Evolutionary conservation across 2,329 filamentous ascomycete species (phyloP).

Genomic region (Penicillium sp.): DNA sequence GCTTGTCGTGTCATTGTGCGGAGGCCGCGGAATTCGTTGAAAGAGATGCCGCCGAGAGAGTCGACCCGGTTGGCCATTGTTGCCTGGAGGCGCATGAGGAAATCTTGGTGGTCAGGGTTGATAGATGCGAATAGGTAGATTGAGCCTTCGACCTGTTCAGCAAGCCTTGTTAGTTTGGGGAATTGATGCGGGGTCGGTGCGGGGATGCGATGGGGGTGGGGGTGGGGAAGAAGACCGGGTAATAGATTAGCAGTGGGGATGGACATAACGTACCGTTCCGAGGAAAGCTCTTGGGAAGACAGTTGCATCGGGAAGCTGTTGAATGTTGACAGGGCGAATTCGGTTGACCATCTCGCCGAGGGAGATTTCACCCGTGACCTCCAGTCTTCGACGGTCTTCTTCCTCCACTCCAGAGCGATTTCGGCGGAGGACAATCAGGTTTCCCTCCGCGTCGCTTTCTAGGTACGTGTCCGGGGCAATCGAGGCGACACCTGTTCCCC

Average conservation of each 20-base stretch:
- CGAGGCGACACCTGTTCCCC: slow-evolving; percentile 78
- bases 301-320: slow-evolving; percentile 65
- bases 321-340: slow-evolving; percentile 75
- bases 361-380: slow-evolving; percentile 78
- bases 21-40: slow-evolving; percentile 81
- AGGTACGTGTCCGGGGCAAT: slow-evolving; percentile 77
- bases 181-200: background rate
- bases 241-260: background rate
- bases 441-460: slow-evolving; percentile 84
- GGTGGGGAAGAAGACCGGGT: background rate
- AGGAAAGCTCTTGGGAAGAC: slow-evolving; percentile 85
- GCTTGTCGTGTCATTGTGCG: slow-evolving; percentile 71
- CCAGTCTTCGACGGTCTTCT: slow-evolving; percentile 72
- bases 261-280: slow-evolving; percentile 70
- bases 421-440: slow-evolving; percentile 77
- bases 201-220: background rate
- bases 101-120: slow-evolving; percentile 70
- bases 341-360: slow-evolving; percentile 93
- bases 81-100: slow-evolving; percentile 80
- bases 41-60: slow-evolving; percentile 74
- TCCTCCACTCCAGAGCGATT: slow-evolving; percentile 74
- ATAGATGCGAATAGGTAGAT: slow-evolving; percentile 90
- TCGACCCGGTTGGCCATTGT: slow-evolving; percentile 70
- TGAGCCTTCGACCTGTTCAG: slow-evolving; percentile 76
- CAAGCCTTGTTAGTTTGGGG: slow-evolving; percentile 1